Evolutionary conservation across 192 early-diverging fungal genomes (phyloP), one percentile per base, ranked within the genome.

Genomic region (Dissophora ornata): DNA sequence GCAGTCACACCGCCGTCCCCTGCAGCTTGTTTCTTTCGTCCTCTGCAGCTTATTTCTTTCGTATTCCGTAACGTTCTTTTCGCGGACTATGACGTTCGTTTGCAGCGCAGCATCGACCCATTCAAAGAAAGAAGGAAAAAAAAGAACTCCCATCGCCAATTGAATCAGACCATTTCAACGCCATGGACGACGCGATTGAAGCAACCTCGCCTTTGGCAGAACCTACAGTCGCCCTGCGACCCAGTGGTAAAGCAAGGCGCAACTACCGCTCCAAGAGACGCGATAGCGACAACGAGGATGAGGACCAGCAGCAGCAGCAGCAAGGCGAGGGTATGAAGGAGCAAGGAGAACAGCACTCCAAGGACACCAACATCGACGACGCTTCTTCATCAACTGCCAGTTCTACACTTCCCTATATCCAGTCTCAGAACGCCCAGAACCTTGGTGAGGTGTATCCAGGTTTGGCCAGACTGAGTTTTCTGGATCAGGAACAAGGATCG

Each of bases 361-460:
- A 45, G 2, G 24, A 57, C 19, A 57, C 4, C 34, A 51, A 11
- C 61, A n/a, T 4, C 19, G 6, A 19, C 26, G 4, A 6, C 7
- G 50, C 22, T 24, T 15, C 8, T 4, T 11, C n/a, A 13, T 16
- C 46, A 40, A 21, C 42, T 3, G 24, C 24, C 3, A 34, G 3
- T n/a, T 21, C 22, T 30, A 57, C 22, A 12, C 41, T 44, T n/a
- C 69, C 61, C n/a, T 75, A 67, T 55, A 28, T 67, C 16, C 56
- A 75, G 34, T 75, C 71, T n/a, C 71, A 75, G 57, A 61, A 67
- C 11, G 62, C 71, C 22, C 71, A 75, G 25, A 67, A 46, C 29
- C 29, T 75, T 25, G 71, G 50, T 1, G 71, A 75, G n/a, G 63
- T 75, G 8, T 75, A 75, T 30, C 71, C 71, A 47, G 71, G 57